A percentile compares a stretch with the other conserved stretches of the same genome.
These are phyloP conservation scores for Kurtzmaniella fragi DNA, from an alignment of 805 yeast species.

Conservation along the genomic window DNA sequence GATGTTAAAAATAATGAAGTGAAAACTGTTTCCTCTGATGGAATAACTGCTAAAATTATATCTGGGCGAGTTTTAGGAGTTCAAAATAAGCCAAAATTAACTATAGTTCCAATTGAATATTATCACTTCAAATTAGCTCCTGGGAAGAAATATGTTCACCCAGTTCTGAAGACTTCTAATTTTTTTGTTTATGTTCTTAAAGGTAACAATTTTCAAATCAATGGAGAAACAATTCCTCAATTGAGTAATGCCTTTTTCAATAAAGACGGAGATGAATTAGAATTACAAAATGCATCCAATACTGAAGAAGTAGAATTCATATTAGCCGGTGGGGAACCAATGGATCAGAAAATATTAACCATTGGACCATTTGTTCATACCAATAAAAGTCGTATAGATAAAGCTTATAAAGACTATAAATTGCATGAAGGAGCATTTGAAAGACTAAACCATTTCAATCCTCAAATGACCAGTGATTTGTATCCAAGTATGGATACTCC, in stretches of 20 bases:
- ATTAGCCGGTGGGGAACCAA: slow-evolving; percentile 1
- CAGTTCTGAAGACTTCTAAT: slow-evolving; percentile 30
- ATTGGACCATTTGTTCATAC: slow-evolving; percentile 4
- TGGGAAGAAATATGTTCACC: not conserved
- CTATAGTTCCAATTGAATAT: slow-evolving; percentile 17
- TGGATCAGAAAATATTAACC: slow-evolving; percentile 2
- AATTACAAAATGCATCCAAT: slow-evolving; percentile 28
- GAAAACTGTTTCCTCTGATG: slow-evolving; percentile 54
- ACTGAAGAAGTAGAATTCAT: not conserved
- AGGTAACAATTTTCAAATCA: slow-evolving; percentile 45
- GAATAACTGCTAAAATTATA: slow-evolving; percentile 43
- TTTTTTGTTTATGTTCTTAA: slow-evolving; percentile 56
- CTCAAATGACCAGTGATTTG: no score
- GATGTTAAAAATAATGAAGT: slow-evolving; percentile 68
- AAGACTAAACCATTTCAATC: no score
- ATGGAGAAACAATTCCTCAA: slow-evolving; percentile 33
- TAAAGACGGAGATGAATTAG: slow-evolving; percentile 54
- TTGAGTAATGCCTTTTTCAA: slow-evolving; percentile 55
- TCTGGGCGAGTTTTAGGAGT: slow-evolving; percentile 16
- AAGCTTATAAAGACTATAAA: slow-evolving; percentile 1
- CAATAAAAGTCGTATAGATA: slow-evolving; percentile 1
- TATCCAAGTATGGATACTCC: no score
- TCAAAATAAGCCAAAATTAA: slow-evolving; percentile 13
- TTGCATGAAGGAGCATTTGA: not conserved
- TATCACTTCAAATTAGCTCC: slow-evolving; percentile 7